Evolutionary conservation across 345 rosid species (phyloP), one percentile per base, ranked within the genome.

Genomic region (Geranium rotundifolium): DNA sequence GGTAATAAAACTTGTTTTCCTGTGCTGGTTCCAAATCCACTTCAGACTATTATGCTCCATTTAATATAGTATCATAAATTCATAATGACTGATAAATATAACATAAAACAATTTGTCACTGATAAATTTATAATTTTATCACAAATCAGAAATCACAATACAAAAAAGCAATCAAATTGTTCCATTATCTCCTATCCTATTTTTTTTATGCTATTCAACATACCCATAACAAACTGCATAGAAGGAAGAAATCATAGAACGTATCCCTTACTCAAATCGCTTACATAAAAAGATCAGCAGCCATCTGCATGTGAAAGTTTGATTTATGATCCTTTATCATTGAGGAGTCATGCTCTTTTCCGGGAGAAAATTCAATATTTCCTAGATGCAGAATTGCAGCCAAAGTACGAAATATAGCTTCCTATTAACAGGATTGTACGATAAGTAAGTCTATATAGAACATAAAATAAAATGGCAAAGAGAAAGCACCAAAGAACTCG

Each of bases 301-400:
- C 87, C 86, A 76, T 83, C 78, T 87, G 88, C 87, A 93, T 39
- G 72, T 88, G 96, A 58, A 80, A 76, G 65, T 73, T 80, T 71
- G 99, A 93, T 67, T 79, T 91, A 73, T 76, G 77, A 79, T 90
- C 97, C 75, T 76, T 88, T 66, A 93, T 59, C 62, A 71, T 81
- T 56, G 99, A 93, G 67, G 99, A 93, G 71, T 93, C 99, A 19
- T 93, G 91, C 79, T 93, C 99, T 68, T 81, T 83, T 46, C 99
- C 99, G 54, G 97, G 85, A 56, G 95, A 87, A 80, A 93, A 93
- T 59, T 93, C 96, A 70, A 90, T 63, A 72, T 93, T 93, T 65
- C 99, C 99, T 59, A 93, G 84, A 84, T 93, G 99, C 65, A 93
- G 78, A 78, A 93, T 86, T 29, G 89, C 97, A 61, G 99, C 99